Base-by-base conservation (phyloP, 2,329 filamentous ascomycete genomes). In the Fusarium sulawesiense region DNA sequence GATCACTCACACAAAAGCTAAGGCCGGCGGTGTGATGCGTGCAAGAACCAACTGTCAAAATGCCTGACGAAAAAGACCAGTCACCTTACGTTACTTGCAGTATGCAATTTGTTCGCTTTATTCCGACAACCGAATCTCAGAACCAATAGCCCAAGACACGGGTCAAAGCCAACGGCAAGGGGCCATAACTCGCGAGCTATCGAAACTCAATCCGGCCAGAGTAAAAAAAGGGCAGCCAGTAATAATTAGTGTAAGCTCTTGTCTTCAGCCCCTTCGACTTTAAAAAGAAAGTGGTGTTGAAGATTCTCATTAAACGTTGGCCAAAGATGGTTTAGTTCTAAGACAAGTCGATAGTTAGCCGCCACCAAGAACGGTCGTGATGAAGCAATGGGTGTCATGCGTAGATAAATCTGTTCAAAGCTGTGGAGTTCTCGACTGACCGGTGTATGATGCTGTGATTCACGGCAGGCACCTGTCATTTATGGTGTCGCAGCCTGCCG, bases 111-210 rank as follows among this genome's bases (percentile, higher is more conserved):
- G 34, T 4, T 37, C 18, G 3, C 34, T 37, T 37, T 37, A 37
- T 37, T 37, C 18, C 18, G 18, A 37, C 18, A 37, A 12, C 18
- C 1, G 6, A n/a, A n/a, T 11, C 18, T 37, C 34, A 37, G 34
- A 37, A n/a, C 34, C 18, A 37, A 37, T 14, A 49, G 7, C 7
- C 4, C 20, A 23, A 32, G 12, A n/a, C 56, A 27, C 7, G 21
- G 37, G 21, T 16, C 34, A 61, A 50, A 27, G 21, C 27, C 34
- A 20, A 23, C n/a, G 27, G 58, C 29, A 61, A 44, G 58, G 58
- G 54, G 32, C 2, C 20, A 50, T 25, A 37, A 37, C 10, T n/a
- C 34, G 18, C 16, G 11, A 21, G 10, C 25, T 21, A 42, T 37
- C 21, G 45, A 27, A 25, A 20, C 18, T n/a, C 46, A 34, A 16